Evolutionary conservation across 2,329 filamentous ascomycete genomes (phyloP), one percentile per base, ranked within the genome.

Genomic region (Hymenoscyphus fraxineus): DNA sequence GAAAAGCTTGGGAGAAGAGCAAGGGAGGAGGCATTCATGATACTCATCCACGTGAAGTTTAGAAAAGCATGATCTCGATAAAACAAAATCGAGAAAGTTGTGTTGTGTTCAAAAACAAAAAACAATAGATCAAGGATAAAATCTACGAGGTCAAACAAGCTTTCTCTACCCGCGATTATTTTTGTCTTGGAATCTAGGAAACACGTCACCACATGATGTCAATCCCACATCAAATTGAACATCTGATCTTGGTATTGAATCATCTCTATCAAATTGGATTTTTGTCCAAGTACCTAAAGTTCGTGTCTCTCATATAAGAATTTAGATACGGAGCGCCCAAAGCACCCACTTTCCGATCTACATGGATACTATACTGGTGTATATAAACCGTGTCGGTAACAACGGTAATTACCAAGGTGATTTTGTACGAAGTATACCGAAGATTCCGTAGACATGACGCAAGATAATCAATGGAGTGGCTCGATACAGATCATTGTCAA

Each of bases 111-210:
- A 51, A 56, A 56, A 56, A 27, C 55, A 57, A 31, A 32, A n/a
- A 16, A 38, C 32, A 22, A 35, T 22, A 35, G 27, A 56, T 35
- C 27, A 35, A 22, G 55, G 31, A 35, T 57, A 15, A 35, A 38
- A 31, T 16, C 13, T 38, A 31, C 55, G 55, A 27, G 60, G 22
- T 22, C 60, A 61, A 56, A 61, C 47, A 64, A 64, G 62, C 62
- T 64, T 64, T 64, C 62, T 64, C 44, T 58, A 47, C 62, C 62
- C 62, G 62, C 62, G 57, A 47, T 58, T 58, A 55, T 63, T 41
- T 27, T 22, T 32, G 19, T 38, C 61, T 59, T 63, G 57, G 62
- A 57, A 38, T 60, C 44, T 64, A 57, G 57, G 62, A 41, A 22
- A 31, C 27, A 35, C 51, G 59, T 22, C 59, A 60, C 44, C 19